A percentile compares a stretch with the other conserved stretches of the same genome.
Evolutionary conservation across 768 basidiomycete genomes (phyloP).

Genomic region (Mycena rebaudengoi): DNA sequence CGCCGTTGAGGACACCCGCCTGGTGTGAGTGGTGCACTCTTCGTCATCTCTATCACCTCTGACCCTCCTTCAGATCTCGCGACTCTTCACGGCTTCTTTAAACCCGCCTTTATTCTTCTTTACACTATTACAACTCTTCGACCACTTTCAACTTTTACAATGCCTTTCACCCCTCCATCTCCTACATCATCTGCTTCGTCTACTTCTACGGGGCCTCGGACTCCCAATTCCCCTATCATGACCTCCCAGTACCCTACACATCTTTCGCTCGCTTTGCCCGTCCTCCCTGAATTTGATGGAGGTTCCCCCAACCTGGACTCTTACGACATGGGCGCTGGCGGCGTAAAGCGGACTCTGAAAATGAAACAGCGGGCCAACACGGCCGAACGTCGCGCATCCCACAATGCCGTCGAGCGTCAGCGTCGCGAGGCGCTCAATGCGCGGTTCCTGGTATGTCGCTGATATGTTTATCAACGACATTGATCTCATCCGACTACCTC

Average conservation of each 20-base stretch:
- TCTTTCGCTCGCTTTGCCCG: constrained; percentile 23
- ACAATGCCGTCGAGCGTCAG: constrained; percentile 82
- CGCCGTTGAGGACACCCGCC: constrained; percentile 24
- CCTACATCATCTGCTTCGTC: constrained; percentile 32
- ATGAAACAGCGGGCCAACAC: constrained; percentile 66
- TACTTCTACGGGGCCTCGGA: constrained; percentile 18
- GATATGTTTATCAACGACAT: neutral
- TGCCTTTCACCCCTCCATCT: constrained; percentile 28
- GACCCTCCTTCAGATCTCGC: constrained; percentile 21
- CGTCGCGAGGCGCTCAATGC: constrained; percentile 78
- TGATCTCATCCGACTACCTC: constrained; percentile 35
- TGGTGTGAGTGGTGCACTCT: constrained; percentile 17
- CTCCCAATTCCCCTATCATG: constrained; percentile 18
- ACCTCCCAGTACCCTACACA: constrained; percentile 16
- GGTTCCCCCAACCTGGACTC: constrained; percentile 20
- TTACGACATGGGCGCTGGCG: constrained; percentile 25
- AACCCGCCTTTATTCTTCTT: constrained; percentile 27
- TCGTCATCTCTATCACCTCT: neutral
- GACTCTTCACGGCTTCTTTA: constrained; percentile 30
- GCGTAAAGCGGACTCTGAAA: constrained; percentile 27
- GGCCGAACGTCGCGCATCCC: constrained; percentile 79
- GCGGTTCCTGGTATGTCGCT: constrained; percentile 61
- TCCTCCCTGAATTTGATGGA: constrained; percentile 27
- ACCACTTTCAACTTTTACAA: constrained; percentile 12
- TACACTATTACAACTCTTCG: constrained; percentile 18